Conservation (phyloP, 192 early-diverging fungal species). For the Thamnidium elegans region DNA sequence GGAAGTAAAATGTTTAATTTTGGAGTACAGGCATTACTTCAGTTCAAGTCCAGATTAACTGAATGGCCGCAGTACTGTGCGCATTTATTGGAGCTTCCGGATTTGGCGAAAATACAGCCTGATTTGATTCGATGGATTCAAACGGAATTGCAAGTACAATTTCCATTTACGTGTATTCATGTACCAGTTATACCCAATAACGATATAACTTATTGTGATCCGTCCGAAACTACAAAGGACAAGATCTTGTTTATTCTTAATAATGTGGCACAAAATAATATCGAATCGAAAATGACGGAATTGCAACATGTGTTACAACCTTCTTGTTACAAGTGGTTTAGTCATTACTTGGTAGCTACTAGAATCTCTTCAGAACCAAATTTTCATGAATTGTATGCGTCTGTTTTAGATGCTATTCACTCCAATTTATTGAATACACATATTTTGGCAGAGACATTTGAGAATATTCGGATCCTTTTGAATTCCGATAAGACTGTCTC, state of each 20-base stretch:
- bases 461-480: conserved; percentile 82
- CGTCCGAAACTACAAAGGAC: conserved; percentile 69
- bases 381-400: conserved; percentile 87
- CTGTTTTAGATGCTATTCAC: conserved; percentile 75
- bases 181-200: conserved; percentile 8
- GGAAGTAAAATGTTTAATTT: conserved; percentile 86
- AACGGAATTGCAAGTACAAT: conserved; percentile 30
- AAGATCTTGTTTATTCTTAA: conserved; percentile 97
- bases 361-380: conserved; percentile 95
- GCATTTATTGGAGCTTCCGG: conserved; percentile 77
- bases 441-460: conserved; percentile 85
- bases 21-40: conserved; percentile 79
- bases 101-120: conserved; percentile 71
- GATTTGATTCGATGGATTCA: conserved; percentile 68
- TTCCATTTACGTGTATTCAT: conserved; percentile 20
- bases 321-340: conserved; percentile 80
- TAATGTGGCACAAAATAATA: conserved; percentile 86
- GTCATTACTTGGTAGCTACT: conserved; percentile 91
- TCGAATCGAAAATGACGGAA: conserved; percentile 73
- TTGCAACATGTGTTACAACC: conserved; percentile 71
- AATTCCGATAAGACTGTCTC: conserved; percentile 92
- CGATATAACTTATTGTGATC: conserved; percentile 40
- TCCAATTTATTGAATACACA: conserved; percentile 61
- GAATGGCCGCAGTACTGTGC: conserved; percentile 92
- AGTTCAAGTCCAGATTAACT: conserved; percentile 76